Evolutionary conservation across 2,329 filamentous ascomycete genomes (phyloP), one percentile per base, ranked within the genome.

Genomic region (Xylaria sp.): DNA sequence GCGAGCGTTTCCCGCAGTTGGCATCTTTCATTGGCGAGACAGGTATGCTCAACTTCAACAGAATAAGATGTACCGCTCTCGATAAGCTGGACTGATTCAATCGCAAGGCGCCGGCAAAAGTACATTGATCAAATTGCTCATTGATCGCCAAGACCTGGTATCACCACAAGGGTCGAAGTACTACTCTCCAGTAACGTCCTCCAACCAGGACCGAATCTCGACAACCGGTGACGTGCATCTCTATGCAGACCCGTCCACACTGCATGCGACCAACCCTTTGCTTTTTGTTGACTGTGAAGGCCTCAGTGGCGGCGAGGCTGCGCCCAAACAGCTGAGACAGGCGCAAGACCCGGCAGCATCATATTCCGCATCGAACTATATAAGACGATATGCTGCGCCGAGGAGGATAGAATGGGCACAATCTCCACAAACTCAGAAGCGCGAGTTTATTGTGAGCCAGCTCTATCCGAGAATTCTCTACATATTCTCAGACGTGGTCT

Each of bases 261-360:
- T 76, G 25, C 65, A 70, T 14, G 73, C 74, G 11, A 72, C 73
- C 4, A 67, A 75, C 7, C 82, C 82, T 0, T 74, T 84, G 19
- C 73, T 85, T 3, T 80, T 79, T 54, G 81, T 82, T 21, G 83
- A 85, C 63, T 84, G 82, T 62, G 83, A 85, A 73, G 83, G 83
- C 0, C 75, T 84, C 8, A 77, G 80, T 19, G 82, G 82, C 33
- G 82, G 83, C 9, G 82, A 83, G 64, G 73, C 69, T 4, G 65
- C 72, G 25, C 73, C 73, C 15, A 74, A 74, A 43, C 71, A 74
- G 57, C 50, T 74, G 8, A 68, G 70, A 54, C 63, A 72, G 45
- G 28, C 65, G 6, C 65, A 72, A 15, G 67, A 67, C 23, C 42
- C 47, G 11, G 17, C 46, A 37, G 54, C 57, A 6, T 38, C 57